Conservation (phyloP, 768 basidiomycete genomes). For the Pleurotus cornucopiae region DNA sequence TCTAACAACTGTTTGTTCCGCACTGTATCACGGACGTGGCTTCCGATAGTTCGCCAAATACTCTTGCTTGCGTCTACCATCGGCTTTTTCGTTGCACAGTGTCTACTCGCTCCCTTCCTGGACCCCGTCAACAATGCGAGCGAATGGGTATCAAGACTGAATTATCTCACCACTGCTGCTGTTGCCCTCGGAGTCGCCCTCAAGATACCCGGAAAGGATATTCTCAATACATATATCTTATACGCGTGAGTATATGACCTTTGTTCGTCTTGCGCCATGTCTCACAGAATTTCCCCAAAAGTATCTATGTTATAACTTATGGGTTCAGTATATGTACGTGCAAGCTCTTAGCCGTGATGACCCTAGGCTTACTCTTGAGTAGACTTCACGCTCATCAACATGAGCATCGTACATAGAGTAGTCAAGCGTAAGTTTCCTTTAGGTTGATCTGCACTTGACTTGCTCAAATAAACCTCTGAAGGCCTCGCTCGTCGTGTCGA, state of each 20-base stretch:
- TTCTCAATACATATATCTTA: constrained; percentile 60
- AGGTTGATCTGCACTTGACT: not conserved
- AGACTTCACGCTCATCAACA: constrained; percentile 67
- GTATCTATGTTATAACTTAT: constrained; percentile 57
- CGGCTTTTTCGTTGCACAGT: constrained; percentile 60
- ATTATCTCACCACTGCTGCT: constrained; percentile 62
- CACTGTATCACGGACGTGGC: constrained; percentile 38
- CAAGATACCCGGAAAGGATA: constrained; percentile 46
- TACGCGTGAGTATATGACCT: constrained; percentile 47
- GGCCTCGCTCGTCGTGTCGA: constrained; percentile 62
- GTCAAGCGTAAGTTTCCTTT: constrained; percentile 52
- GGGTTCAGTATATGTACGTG: constrained; percentile 58
- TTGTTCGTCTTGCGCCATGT: not conserved
- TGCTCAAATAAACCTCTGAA: constrained; percentile 18
- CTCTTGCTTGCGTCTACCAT: constrained; percentile 53
- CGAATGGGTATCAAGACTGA: constrained; percentile 69
- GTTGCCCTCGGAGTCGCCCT: constrained; percentile 63
- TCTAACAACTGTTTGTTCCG: constrained; percentile 74
- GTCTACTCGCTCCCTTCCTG: constrained; percentile 56
- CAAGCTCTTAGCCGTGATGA: not conserved
- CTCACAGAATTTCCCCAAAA: constrained; percentile 13
- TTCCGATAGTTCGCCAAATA: constrained; percentile 57
- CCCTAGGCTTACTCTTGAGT: constrained; percentile 11
- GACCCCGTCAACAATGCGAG: constrained; percentile 72
- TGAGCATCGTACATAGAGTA: constrained; percentile 41